These are phyloP conservation scores for Ilex aquifolium DNA, from an alignment of 257 asterid genomes.

Conservation along the genomic window DNA sequence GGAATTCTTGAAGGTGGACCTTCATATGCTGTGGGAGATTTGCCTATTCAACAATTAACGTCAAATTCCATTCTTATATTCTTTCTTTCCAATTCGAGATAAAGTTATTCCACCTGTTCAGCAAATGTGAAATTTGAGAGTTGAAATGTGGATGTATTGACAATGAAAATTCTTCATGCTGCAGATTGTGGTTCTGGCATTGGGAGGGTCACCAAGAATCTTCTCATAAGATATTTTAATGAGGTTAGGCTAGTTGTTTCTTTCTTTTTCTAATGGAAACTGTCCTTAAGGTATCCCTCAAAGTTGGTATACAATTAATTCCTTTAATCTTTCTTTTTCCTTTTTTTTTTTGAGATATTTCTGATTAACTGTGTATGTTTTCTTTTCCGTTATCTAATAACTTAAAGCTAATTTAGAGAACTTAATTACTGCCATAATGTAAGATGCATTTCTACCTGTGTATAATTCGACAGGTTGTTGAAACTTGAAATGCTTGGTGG, in stretches of 20 bases:
- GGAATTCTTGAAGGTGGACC: no score
- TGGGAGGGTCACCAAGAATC: slow-evolving; percentile 81
- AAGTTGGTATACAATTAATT: not conserved
- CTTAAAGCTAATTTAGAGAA: not conserved
- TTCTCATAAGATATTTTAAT: slow-evolving; percentile 74
- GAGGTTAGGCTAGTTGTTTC: slow-evolving; percentile 38
- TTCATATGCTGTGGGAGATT: no score
- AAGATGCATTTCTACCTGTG: not conserved
- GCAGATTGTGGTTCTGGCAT: slow-evolving; percentile 99
- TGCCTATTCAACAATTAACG: no score
- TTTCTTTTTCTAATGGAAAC: not conserved
- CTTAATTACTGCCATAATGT: not conserved
- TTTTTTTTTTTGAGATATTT: not conserved
- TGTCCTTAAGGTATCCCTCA: not conserved
- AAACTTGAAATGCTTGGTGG: not conserved
- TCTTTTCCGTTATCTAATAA: not conserved
- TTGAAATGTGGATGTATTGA: not conserved
- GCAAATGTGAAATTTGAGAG: not conserved
- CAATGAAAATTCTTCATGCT: not conserved
- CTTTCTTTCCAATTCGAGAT: no score
- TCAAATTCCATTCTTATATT: no score
- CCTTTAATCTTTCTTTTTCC: not conserved
- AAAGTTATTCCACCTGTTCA: not conserved
- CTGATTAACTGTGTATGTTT: not conserved
- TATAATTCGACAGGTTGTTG: not conserved